Base-by-base conservation (phyloP, 1,284 basidiomycete species). In the Puccinia polysora region DNA sequence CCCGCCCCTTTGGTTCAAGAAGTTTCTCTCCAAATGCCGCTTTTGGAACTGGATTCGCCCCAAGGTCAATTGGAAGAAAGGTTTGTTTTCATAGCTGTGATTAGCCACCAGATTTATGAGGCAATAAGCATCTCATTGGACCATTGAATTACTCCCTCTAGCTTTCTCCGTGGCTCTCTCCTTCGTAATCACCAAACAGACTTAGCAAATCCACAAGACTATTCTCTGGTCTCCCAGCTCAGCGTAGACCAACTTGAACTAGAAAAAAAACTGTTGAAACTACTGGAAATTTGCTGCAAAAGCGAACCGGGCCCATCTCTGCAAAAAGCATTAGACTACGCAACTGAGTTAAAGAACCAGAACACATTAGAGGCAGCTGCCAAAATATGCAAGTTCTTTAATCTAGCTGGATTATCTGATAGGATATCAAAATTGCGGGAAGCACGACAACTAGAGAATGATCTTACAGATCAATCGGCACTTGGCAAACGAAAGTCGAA, bases 231-330 rank as follows among this genome's bases (percentile, higher is more conserved):
- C 14, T 82, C 86, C 58, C 83, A 85, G 7, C 86, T 92, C 74
- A 82, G 85, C 15, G 81, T 83, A 23, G 85, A 86, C 58, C 90
- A 95, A 80, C 84, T 91, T 67, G 84, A 85, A 5, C 85, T 95
- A 65, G 96, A 99, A 84, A 97, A 94, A 78, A 86, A 87, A 74
- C 83, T 97, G 60, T 85, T 99, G 40, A 85, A 89, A 76, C 87
- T 97, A 74, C 88, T 98, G 73, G 91, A 95, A 81, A 84, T 84
- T 15, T 91, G 92, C 1, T 97, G 94, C 84, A 97, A 97, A 82
- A 84, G 84, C 5, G 90, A 91, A 79, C 67, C 67, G 10, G 47
- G 32, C 6, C 67, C 67, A 2, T 88, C 89, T 75, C 84, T 89
- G n/a, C 84, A 90, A 28, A 88, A 92, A 7, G 96, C 91, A 0